Base-by-base conservation (phyloP, 106 monocot genomes). In the Dioscorea alata region DNA sequence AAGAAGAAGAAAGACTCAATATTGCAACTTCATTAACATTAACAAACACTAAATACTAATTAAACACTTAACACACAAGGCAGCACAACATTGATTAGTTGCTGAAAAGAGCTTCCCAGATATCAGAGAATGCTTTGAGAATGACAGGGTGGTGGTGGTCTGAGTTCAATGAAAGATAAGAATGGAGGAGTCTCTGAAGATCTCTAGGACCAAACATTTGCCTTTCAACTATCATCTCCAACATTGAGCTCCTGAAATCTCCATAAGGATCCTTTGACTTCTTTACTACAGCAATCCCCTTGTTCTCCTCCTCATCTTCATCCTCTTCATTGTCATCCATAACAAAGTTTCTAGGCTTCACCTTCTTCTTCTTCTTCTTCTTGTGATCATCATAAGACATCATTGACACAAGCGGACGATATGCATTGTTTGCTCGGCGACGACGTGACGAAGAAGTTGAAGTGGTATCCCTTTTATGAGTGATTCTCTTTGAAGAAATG, bases 191-290 rank as follows among this genome's bases (percentile, higher is more conserved):
- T 14, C 60, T 18, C 59, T 76, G 84, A 54, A 85, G 59, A 13
- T 82, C 79, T 56, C 49, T 57, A 14, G 61, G 71, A 0, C 71
- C 73, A 23, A 75, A 85, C 14, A 85, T 71, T 64, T 85, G 82
- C 66, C 71, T 22, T 60, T 72, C 89, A 21, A 82, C 57, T 32
- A 89, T 82, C 89, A 85, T 85, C 85, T 89, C 89, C 76, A 79
- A 69, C 82, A 89, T 82, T 10, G 89, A 89, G 22, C 61, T 63
- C 42, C 76, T 62, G 69, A 89, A 85, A 61, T 89, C 89, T n/a
- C 18, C 64, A 51, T 86, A 78, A 2, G 86, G 90, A 49, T 90
- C 86, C 10, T 57, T 75, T 33, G 90, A 74, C 16, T 74, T 33
- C 76, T 82, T 85, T 57, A 82, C 79, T 33, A 89, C 89, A 4